Conservation (phyloP, 306 rosid genomes). For the Dicorynia guianensis region DNA sequence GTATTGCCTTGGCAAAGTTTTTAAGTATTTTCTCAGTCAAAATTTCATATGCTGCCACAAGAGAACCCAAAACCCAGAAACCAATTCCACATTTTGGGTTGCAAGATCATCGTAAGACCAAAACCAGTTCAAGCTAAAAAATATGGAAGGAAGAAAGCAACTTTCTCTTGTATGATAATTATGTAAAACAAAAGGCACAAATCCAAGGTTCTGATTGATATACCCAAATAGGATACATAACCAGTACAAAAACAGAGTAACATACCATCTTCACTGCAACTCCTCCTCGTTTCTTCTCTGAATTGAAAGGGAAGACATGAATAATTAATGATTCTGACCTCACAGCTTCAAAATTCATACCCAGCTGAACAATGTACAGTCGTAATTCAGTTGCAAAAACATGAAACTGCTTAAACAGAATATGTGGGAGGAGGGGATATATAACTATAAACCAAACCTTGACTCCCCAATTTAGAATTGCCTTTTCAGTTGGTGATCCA, state of each 20-base stretch:
- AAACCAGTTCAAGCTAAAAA: background rate
- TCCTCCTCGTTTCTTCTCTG: slow-evolving; percentile 89
- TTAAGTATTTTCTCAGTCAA: no score
- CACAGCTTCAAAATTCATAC: slow-evolving; percentile 71
- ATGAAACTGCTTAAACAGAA: background rate
- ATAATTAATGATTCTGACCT: slow-evolving; percentile 69
- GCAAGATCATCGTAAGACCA: background rate
- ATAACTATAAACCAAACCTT: slow-evolving; percentile 54
- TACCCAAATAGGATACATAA: background rate
- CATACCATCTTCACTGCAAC: slow-evolving; percentile 67
- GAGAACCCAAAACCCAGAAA: background rate
- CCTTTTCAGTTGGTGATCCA: slow-evolving; percentile 96
- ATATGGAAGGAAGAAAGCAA: background rate
- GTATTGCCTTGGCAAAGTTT: no score
- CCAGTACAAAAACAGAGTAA: background rate
- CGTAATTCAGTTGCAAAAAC: background rate
- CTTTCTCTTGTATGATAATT: background rate
- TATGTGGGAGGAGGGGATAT: background rate
- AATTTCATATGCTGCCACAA: no score
- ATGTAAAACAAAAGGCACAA: background rate
- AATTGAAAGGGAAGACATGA: slow-evolving; percentile 86
- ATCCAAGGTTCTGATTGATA: background rate
- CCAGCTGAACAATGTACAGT: slow-evolving; percentile 62
- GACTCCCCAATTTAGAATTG: slow-evolving; percentile 78
- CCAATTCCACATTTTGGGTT: background rate